These are phyloP conservation scores for Clarireedia sp. DNA, from an alignment of 2,329 filamentous ascomycete species.

Conservation along the genomic window DNA sequence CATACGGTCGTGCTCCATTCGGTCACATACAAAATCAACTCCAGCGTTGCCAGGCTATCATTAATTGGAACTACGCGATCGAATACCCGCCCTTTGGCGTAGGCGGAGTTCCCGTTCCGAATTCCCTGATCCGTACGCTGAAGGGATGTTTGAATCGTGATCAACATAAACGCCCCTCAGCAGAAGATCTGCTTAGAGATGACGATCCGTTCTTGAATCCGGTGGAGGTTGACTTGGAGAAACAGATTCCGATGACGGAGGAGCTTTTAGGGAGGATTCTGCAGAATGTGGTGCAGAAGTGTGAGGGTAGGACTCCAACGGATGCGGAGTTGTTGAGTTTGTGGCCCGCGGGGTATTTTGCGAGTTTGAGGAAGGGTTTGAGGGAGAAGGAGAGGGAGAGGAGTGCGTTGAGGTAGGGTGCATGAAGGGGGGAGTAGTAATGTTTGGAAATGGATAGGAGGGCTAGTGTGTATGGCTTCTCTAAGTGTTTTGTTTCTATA, in stretches of 20 bases:
- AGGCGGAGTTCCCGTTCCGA: constrained; percentile 54
- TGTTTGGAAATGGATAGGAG: too few relatives aligned
- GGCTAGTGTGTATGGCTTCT: too few relatives aligned
- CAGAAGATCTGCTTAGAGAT: constrained; percentile 50
- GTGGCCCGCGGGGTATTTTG: constrained; percentile 57
- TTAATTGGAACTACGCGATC: constrained; percentile 67
- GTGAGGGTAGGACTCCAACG: constrained; percentile 45
- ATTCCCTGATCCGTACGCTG: constrained; percentile 52
- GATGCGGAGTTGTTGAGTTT: constrained; percentile 47
- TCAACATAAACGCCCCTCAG: constrained; percentile 54
- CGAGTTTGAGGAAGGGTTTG: constrained; percentile 38
- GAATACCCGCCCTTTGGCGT: constrained; percentile 63
- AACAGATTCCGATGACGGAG: constrained; percentile 50
- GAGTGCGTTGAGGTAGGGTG: neutral
- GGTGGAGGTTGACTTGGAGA: constrained; percentile 43
- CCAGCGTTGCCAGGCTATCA: constrained; percentile 78
- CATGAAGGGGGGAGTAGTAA: too few relatives aligned
- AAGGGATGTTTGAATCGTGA: constrained; percentile 55
- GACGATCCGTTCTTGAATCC: constrained; percentile 59
- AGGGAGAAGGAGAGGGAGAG: constrained; percentile 26
- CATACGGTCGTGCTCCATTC: constrained; percentile 93
- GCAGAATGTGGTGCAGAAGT: constrained; percentile 53
- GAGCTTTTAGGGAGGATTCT: constrained; percentile 55
- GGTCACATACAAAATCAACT: constrained; percentile 85
- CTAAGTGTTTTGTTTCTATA: too few relatives aligned